Evolutionary conservation across 495 filamentous ascomycete species (phyloP).

Genomic region (Tirmania nivea): DNA sequence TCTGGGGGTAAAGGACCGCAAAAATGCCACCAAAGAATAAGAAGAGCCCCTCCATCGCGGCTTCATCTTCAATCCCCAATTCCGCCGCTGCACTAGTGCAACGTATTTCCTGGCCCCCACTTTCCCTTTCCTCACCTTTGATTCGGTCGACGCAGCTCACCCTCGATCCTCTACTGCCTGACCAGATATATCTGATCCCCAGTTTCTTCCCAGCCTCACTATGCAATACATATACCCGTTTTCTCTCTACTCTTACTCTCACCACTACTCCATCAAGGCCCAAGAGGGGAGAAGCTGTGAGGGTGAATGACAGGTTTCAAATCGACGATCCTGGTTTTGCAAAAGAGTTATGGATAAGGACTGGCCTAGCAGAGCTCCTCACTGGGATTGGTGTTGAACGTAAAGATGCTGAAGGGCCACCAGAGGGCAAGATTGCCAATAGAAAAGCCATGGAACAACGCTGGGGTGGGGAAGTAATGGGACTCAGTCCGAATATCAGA

Average conservation of each 20-base stretch:
- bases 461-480: slow-evolving; percentile 72
- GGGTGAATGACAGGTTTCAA: slow-evolving; percentile 85
- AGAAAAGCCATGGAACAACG: slow-evolving; percentile 10
- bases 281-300: slow-evolving; percentile 61
- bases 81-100: not conserved
- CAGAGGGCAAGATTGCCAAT: not conserved
- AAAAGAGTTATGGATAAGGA: slow-evolving; percentile 45
- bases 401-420: not conserved
- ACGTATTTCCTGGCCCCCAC: slow-evolving; percentile 17
- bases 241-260: slow-evolving; percentile 49
- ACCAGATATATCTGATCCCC: slow-evolving; percentile 54
- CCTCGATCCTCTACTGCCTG: slow-evolving; percentile 33
- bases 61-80: not conserved
- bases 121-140: slow-evolving; percentile 59
- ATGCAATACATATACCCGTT: slow-evolving; percentile 61
- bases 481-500: slow-evolving; percentile 71
- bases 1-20: too few species aligned
- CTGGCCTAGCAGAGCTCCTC: slow-evolving; percentile 34
- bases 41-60: not conserved
- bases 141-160: slow-evolving; percentile 44
- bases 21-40: slow-evolving; percentile 4
- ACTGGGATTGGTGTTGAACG: slow-evolving; percentile 18
- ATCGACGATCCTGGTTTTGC: slow-evolving; percentile 57
- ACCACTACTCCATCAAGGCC: slow-evolving; percentile 65
- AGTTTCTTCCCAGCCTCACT: slow-evolving; percentile 61